Conservation (phyloP, 2,329 filamentous ascomycete genomes). For the Diaporthe destruens region DNA sequence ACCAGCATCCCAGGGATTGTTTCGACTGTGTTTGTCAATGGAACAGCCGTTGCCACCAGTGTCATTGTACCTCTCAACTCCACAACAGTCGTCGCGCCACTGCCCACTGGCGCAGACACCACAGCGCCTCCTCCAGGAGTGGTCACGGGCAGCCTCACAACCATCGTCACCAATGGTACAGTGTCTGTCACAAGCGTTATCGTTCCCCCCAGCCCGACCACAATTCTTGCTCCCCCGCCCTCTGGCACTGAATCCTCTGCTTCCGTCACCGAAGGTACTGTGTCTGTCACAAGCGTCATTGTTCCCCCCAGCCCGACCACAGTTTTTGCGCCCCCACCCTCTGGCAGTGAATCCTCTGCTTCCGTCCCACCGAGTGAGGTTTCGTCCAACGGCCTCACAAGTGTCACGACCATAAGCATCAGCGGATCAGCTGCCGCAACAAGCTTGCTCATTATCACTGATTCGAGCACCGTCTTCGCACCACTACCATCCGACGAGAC, state of each 20-base stretch:
- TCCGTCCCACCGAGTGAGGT: conserved; percentile 22
- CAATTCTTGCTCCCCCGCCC: conserved; percentile 27
- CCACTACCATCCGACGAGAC: conserved; percentile 23
- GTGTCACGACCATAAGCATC: conserved; percentile 36
- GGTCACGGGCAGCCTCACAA: conserved; percentile 29
- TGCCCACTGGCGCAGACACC: conserved; percentile 29
- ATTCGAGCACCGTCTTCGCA: conserved; percentile 36
- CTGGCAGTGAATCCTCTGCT: conserved; percentile 20
- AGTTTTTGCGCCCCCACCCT: conserved; percentile 27
- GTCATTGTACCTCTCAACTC: conserved; percentile 35
- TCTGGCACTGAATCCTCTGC: conserved; percentile 26
- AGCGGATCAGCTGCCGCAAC: conserved; percentile 39
- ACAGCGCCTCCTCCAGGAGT: background rate
- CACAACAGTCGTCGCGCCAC: conserved; percentile 34
- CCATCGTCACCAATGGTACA: conserved; percentile 24
- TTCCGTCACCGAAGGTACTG: conserved; percentile 17
- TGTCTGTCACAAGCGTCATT: conserved; percentile 26
- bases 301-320: conserved; percentile 29
- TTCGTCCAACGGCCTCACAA: conserved; percentile 21
- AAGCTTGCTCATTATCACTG: conserved; percentile 37
- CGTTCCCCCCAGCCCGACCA: conserved; percentile 23
- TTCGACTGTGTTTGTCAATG: conserved; percentile 29
- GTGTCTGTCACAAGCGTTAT: conserved; percentile 28
- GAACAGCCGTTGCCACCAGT: conserved; percentile 32
- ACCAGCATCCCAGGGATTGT: conserved; percentile 6